Conservation (phyloP, 1,284 basidiomycete species). For the Puccinia hordei region DNA sequence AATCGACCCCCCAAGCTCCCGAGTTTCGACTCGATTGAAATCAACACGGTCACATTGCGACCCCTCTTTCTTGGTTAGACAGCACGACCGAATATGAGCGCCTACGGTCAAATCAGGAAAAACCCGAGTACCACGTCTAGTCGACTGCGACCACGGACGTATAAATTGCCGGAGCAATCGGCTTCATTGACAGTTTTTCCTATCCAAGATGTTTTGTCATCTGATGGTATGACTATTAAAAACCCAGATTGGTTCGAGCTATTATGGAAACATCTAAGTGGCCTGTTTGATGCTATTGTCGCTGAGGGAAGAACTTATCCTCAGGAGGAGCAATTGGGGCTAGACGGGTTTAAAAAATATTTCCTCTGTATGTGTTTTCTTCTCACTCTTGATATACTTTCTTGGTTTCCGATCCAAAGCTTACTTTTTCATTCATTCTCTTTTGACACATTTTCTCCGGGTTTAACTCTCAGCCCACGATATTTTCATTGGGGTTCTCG, state of each 20-base stretch:
- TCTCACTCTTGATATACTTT: background rate
- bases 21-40: too few relatives aligned
- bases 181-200: conserved; percentile 10
- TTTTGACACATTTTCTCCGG: background rate
- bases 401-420: background rate
- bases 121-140: background rate
- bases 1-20: too few relatives aligned
- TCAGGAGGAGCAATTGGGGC: conserved; percentile 6
- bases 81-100: background rate
- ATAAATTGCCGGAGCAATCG: background rate
- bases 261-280: conserved; percentile 17
- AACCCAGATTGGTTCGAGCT: conserved; percentile 2
- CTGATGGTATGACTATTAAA: background rate
- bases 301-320: conserved; percentile 26
- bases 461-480: background rate
- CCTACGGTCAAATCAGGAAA: conserved; percentile 8
- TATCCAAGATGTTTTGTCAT: background rate
- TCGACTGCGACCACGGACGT: conserved; percentile 26
- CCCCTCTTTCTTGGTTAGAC: too few relatives aligned
- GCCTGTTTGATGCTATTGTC: conserved; percentile 19
- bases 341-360: conserved; percentile 20
- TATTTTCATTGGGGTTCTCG: conserved; percentile 27
- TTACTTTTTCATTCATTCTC: background rate
- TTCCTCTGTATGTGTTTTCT: conserved; percentile 16
- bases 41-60: too few relatives aligned